phyloP scores from a whole-genome alignment of 441 rosid species.

The Gossypium davidsonii region DNA sequence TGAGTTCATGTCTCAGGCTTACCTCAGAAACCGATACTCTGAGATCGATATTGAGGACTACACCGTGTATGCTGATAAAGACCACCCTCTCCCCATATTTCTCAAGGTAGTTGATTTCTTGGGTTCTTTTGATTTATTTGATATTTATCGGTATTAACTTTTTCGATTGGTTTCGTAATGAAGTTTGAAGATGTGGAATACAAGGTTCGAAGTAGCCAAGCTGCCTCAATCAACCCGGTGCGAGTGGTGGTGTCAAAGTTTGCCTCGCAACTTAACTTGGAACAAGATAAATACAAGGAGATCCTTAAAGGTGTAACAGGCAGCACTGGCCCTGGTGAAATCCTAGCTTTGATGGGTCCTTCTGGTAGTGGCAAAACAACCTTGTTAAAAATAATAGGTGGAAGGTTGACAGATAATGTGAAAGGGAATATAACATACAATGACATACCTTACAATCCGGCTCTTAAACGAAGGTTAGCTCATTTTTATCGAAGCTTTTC shows the following conservation, averaged over 20 bases:
- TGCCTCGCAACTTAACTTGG: conserved; percentile 44
- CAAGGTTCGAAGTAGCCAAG: conserved; percentile 47
- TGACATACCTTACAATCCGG: conserved; percentile 60
- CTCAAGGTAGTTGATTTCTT: conserved; percentile 48
- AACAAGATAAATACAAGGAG: conserved; percentile 59
- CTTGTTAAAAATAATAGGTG: conserved; percentile 76
- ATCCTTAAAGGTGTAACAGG: conserved; percentile 89
- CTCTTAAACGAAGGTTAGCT: conserved; percentile 70
- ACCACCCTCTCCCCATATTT: conserved; percentile 74
- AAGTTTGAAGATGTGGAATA: conserved; percentile 89
- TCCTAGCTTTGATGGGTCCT: conserved; percentile 96
- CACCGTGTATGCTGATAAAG: conserved; percentile 28
- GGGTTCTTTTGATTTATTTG: not conserved
- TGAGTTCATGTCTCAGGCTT: conserved; percentile 75
- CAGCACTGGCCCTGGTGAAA: conserved; percentile 83
- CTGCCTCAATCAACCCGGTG: conserved; percentile 47
- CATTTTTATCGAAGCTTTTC: not conserved
- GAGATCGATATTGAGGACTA: conserved; percentile 61
- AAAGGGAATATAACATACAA: conserved; percentile 71
- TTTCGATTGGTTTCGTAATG: not conserved
- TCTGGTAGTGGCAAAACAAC: conserved; percentile 98
- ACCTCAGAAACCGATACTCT: conserved; percentile 55
- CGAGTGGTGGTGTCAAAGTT: conserved; percentile 65
- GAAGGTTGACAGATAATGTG: conserved; percentile 65
- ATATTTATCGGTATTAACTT: not conserved